A percentile compares a stretch with the other conserved stretches of the same genome.
phyloP scores from a whole-genome alignment of 2,329 filamentous ascomycete genomes.

The Arachnomyces sp. region DNA sequence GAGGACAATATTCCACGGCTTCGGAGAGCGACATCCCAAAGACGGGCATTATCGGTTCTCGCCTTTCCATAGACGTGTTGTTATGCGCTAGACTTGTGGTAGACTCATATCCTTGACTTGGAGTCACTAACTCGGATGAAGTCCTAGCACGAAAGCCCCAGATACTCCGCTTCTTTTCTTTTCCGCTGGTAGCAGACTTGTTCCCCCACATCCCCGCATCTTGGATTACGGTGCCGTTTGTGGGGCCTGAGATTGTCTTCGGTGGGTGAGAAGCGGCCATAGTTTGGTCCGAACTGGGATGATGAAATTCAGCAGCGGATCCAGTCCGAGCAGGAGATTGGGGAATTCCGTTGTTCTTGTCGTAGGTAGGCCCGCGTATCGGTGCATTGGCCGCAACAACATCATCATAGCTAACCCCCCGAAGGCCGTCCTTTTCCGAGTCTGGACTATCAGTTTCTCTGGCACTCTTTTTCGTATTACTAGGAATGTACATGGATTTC shows the following conservation, averaged over 20 bases:
- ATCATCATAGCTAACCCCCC: slow-evolving; percentile 50
- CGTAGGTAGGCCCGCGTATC: slow-evolving; percentile 38
- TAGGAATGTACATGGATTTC: slow-evolving; percentile 21
- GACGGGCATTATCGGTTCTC: slow-evolving; percentile 58
- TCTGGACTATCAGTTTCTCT: slow-evolving; percentile 35
- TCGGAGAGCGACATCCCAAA: slow-evolving; percentile 83
- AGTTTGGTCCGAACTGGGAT: slow-evolving; percentile 24
- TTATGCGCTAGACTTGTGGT: slow-evolving; percentile 45
- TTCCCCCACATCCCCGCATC: slow-evolving; percentile 82
- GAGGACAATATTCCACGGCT: slow-evolving; percentile 73
- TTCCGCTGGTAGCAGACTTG: slow-evolving; percentile 56
- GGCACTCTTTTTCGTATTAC: slow-evolving; percentile 21
- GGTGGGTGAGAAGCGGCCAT: slow-evolving; percentile 27
- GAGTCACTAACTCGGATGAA: slow-evolving; percentile 54
- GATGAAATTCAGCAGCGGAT: slow-evolving; percentile 21
- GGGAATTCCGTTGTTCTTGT: slow-evolving; percentile 23
- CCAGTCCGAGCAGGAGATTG: slow-evolving; percentile 27
- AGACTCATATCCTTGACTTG: slow-evolving; percentile 25
- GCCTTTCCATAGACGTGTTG: slow-evolving; percentile 38
- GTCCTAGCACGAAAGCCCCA: slow-evolving; percentile 60
- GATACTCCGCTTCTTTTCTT: slow-evolving; percentile 71
- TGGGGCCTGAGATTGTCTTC: slow-evolving; percentile 72
- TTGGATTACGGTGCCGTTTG: slow-evolving; percentile 75
- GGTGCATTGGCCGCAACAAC: slow-evolving; percentile 52
- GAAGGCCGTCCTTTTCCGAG: slow-evolving; percentile 29